Percentiles rank a stretch among this genome's conserved stretches.
Evolutionary conservation across 805 yeast genomes (phyloP).

Genomic region (Pichia scutulata): DNA sequence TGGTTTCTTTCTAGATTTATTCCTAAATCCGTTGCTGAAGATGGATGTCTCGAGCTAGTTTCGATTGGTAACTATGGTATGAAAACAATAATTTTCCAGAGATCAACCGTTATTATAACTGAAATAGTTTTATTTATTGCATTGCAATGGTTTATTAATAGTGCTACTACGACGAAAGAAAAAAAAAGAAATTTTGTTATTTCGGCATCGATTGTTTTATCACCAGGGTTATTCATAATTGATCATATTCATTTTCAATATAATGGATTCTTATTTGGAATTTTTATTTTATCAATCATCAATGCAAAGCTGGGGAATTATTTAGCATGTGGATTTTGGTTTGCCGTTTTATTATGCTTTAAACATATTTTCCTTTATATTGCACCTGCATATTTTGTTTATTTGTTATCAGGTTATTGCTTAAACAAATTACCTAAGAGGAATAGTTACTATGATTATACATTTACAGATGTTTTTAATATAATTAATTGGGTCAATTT

Average conservation of each 20-base stretch:
- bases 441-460: conserved; percentile 21
- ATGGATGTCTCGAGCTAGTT: conserved; percentile 72
- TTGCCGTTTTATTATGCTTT: conserved; percentile 76
- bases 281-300: conserved; percentile 65
- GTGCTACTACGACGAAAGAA: conserved; percentile 30
- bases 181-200: conserved; percentile 57
- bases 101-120: conserved; percentile 69
- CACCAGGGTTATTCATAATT: conserved; percentile 84
- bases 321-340: conserved; percentile 58
- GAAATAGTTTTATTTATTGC: conserved; percentile 67
- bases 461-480: conserved; percentile 12
- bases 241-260: conserved; percentile 98
- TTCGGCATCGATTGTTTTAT: conserved; percentile 72
- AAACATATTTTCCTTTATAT: conserved; percentile 89
- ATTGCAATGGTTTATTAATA: conserved; percentile 61
- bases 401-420: conserved; percentile 66
- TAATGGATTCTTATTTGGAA: conserved; percentile 87
- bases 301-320: conserved; percentile 54
- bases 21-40: conserved; percentile 52
- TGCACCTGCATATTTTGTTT: conserved; percentile 90
- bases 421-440: conserved; percentile 29
- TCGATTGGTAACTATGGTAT: conserved; percentile 59
- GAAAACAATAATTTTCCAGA: conserved; percentile 78
- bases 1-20: conserved; percentile 68
- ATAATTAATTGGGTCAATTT: conserved; percentile 48